phyloP scores from a whole-genome alignment of 371 early-diverging fungal genomes.

The Rhizopus delemar region DNA sequence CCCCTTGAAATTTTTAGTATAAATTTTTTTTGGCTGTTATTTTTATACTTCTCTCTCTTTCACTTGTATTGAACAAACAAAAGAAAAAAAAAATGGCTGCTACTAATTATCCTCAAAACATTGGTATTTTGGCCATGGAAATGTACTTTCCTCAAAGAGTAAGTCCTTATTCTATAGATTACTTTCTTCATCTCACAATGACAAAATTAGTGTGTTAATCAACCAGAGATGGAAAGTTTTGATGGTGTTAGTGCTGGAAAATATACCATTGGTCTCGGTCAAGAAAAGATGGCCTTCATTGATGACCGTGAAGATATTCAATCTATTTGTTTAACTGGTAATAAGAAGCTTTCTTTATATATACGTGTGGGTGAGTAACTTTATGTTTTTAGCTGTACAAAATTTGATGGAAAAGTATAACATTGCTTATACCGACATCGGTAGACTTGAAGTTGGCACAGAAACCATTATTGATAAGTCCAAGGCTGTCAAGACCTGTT shows the following conservation, averaged over 20 bases:
- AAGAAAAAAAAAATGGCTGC: slow-evolving; percentile 28
- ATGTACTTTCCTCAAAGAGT: slow-evolving; percentile 86
- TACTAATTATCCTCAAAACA: slow-evolving; percentile 70
- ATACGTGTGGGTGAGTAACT: background rate
- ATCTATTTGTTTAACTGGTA: slow-evolving; percentile 89
- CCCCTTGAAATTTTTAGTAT: slow-evolving; percentile 1
- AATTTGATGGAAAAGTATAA: slow-evolving; percentile 90
- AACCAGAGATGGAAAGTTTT: slow-evolving; percentile 84
- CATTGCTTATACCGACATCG: slow-evolving; percentile 82
- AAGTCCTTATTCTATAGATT: slow-evolving; percentile 22
- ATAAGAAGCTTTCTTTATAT: slow-evolving; percentile 5
- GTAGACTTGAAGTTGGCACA: slow-evolving; percentile 97
- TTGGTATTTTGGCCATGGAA: slow-evolving; percentile 92
- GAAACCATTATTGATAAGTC: slow-evolving; percentile 98
- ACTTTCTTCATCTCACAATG: background rate
- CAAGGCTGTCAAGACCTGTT: slow-evolving; percentile 94
- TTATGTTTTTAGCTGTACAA: slow-evolving; percentile 70
- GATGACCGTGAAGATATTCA: slow-evolving; percentile 97
- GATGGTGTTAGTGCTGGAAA: slow-evolving; percentile 95
- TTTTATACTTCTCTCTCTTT: background rate
- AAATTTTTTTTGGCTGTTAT: slow-evolving; percentile 1
- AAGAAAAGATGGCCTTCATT: slow-evolving; percentile 92
- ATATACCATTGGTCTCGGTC: slow-evolving; percentile 97
- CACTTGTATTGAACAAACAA: background rate
- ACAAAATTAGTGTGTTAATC: slow-evolving; percentile 77